Conservation (phyloP, 805 yeast species). For the Pichia deserticola region DNA sequence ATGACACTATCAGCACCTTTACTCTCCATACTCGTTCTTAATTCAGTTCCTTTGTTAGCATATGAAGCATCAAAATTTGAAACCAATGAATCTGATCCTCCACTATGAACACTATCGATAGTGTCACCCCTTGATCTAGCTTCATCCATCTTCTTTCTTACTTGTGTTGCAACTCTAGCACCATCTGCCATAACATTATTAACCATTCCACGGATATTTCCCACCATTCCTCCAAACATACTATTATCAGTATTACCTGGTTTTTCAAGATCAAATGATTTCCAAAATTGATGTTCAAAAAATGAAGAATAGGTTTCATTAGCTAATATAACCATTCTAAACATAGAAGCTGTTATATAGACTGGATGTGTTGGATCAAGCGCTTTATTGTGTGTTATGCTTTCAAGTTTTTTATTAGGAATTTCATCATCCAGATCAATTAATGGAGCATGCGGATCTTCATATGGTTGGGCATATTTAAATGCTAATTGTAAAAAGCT, state of each 20-base stretch:
- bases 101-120: constrained; percentile 4
- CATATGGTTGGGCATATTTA: constrained; percentile 77
- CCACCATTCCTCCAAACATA: constrained; percentile 29
- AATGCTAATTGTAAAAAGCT: constrained; percentile 80
- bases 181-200: constrained; percentile 92
- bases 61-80: not conserved
- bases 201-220: constrained; percentile 76
- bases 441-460: constrained; percentile 33
- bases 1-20: constrained; percentile 12
- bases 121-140: constrained; percentile 32
- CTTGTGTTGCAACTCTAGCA: constrained; percentile 81
- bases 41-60: not conserved
- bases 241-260: constrained; percentile 31
- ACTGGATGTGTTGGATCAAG: constrained; percentile 75
- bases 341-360: constrained; percentile 72
- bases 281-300: constrained; percentile 60
- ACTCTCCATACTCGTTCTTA: constrained; percentile 8
- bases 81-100: constrained; percentile 3
- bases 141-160: constrained; percentile 80
- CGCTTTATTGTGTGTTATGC: constrained; percentile 58
- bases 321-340: constrained; percentile 89
- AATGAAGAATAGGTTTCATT: constrained; percentile 88
- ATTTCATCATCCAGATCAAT: constrained; percentile 36
- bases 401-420: constrained; percentile 21
- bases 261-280: constrained; percentile 60